These are phyloP conservation scores for Puccinia coronata DNA, from an alignment of 1,284 basidiomycete genomes.

Conservation along the genomic window DNA sequence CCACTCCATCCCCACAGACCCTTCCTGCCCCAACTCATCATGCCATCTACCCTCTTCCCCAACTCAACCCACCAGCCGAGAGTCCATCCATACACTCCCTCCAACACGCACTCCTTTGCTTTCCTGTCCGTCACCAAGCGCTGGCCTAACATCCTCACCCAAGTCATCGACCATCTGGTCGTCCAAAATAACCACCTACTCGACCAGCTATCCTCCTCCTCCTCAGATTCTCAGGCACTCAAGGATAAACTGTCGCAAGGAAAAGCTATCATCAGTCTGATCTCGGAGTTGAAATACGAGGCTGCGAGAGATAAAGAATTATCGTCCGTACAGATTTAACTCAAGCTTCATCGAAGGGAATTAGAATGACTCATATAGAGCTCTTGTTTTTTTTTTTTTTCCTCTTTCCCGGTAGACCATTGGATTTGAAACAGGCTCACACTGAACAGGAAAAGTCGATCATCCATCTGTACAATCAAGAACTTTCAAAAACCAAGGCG, in stretches of 20 bases:
- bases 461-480: conserved; percentile 71
- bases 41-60: conserved; percentile 42
- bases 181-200: conserved; percentile 58
- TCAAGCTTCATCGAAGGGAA: too few relatives aligned
- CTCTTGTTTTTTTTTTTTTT: too few relatives aligned
- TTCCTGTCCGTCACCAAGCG: conserved; percentile 67
- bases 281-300: conserved; percentile 82
- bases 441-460: conserved; percentile 65
- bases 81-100: conserved; percentile 36
- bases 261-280: conserved; percentile 74
- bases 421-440: conserved; percentile 3
- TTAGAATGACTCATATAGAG: too few relatives aligned
- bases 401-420: too few relatives aligned
- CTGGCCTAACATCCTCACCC: conserved; percentile 88
- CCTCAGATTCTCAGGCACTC: conserved; percentile 48
- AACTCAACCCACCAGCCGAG: conserved; percentile 43
- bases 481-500: conserved; percentile 65
- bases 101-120: conserved; percentile 58
- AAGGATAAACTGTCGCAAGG: conserved; percentile 65
- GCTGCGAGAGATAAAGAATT: conserved; percentile 79
- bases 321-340: conserved; percentile 59
- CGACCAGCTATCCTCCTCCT: conserved; percentile 54
- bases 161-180: conserved; percentile 70
- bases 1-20: neutral
- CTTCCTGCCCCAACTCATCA: conserved; percentile 32